Evolutionary conservation across 148 eudicot species (phyloP).

Genomic region (Mesembryanthemum crystallinum): DNA sequence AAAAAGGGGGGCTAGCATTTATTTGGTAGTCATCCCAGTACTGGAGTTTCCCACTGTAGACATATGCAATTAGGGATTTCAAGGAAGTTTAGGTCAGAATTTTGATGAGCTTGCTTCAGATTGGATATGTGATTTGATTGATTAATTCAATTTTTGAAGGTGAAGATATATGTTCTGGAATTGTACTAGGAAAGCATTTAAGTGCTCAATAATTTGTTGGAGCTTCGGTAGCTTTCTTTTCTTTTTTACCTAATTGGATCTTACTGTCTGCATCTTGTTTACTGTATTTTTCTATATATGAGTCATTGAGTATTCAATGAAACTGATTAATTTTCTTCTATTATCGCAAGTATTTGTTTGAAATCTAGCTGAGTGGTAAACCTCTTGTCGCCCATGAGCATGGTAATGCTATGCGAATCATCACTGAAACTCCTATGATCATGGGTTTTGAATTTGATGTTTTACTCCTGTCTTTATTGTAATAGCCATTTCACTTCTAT

Average conservation of each 20-base stretch:
- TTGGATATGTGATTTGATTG: background rate
- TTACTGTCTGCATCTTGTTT: background rate
- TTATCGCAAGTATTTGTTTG: background rate
- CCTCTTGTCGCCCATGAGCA: background rate
- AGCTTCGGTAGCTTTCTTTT: background rate
- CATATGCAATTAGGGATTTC: background rate
- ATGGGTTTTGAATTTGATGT: background rate
- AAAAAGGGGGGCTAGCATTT: background rate
- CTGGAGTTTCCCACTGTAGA: background rate
- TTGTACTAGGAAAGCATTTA: background rate
- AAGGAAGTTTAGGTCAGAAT: background rate
- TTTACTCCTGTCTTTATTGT: background rate
- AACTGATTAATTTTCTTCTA: background rate
- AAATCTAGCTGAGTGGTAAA: background rate
- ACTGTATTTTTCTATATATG: background rate
- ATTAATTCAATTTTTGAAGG: background rate
- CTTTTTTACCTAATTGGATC: background rate
- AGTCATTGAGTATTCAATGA: background rate
- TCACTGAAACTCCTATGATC: background rate
- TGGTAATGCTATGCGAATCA: too few relatives aligned
- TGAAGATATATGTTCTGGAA: background rate
- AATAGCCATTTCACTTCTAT: conserved; percentile 4
- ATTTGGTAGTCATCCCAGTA: background rate
- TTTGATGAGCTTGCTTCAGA: background rate
- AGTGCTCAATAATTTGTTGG: background rate